Conservation (phyloP, 2,329 filamentous ascomycete species). For the Fusarium lyarnte region DNA sequence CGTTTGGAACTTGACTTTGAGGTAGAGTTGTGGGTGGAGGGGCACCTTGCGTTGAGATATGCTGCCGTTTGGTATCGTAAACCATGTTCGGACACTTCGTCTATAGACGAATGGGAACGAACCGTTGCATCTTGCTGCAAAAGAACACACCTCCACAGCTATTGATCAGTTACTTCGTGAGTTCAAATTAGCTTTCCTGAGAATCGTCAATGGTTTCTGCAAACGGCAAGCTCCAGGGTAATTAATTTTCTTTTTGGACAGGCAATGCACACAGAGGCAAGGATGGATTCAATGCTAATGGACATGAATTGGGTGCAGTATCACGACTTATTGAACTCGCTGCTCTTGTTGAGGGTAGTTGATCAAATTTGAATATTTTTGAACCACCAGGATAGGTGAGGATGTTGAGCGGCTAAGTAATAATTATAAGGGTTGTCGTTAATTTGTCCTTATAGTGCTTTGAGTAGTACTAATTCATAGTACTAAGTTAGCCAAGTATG, state of each 20-base stretch:
- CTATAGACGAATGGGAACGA: too few species aligned
- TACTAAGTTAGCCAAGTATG: background rate
- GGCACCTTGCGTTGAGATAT: background rate
- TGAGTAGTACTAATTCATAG: background rate
- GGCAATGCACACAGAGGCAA: background rate
- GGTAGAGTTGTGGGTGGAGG: background rate
- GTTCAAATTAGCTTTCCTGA: background rate
- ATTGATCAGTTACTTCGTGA: background rate
- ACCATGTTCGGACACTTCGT: background rate
- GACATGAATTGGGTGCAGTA: too few species aligned
- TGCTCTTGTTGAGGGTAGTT: background rate
- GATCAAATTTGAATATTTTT: background rate
- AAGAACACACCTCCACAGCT: too few species aligned
- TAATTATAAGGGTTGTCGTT: background rate
- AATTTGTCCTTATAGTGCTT: background rate
- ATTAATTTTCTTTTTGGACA: background rate
- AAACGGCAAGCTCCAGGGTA: slow-evolving; percentile 7
- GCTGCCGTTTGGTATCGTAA: background rate
- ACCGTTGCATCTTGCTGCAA: background rate
- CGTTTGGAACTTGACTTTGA: background rate
- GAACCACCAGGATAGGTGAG: background rate
- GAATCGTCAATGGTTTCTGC: background rate
- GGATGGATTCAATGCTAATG: too few species aligned
- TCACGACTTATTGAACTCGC: background rate
- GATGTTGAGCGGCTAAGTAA: background rate